Evolutionary conservation across 805 yeast species (phyloP), one percentile per base, ranked within the genome.

Genomic region (Pichia californica): DNA sequence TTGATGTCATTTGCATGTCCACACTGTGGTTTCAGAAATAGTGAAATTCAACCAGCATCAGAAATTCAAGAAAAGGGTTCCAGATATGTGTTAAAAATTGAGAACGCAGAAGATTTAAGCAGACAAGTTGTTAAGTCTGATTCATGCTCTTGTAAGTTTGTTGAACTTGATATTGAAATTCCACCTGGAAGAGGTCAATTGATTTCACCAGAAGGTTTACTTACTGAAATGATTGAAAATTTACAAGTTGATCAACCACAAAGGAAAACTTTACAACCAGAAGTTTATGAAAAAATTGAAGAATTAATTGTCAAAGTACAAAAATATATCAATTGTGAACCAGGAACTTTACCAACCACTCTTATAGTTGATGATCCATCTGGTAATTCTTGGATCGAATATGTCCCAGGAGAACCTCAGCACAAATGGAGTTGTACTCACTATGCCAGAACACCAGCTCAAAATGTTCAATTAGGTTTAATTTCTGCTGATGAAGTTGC

Each of bases 321-420:
- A 51, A 64, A 72, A 6, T 76, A 73, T 42, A 67, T 87, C 21
- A 71, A 73, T n/a, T 91, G 88, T 45, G 80, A 81, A 47, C 76
- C 74, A 41, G 77, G 76, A 27, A 73, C 77, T 16, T 63, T 86
- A 41, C 98, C 98, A 2, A 57, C 91, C 49, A 84, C 94, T 0
- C 74, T 91, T 38, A 70, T 74, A 20, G 67, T 88, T 10, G 96
- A 89, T 62, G 99, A 93, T 63, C 97, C 99, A 25, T 77, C 96
- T 1, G 99, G 99, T 14, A 93, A 93, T 68, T 91, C 98, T 5
- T 93, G 97, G 95, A 79, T 93, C 43, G 96, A 87, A 59, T 87
- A 74, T 61, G 64, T 76, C 47, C 96, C 96, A 16, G 89, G 86
- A 47, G 96, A 88, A 61, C 74, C 95, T 5, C 70, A 83, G 30